phyloP scores from a whole-genome alignment of 2,329 filamentous ascomycete species.

The Talaromyces atroroseus region DNA sequence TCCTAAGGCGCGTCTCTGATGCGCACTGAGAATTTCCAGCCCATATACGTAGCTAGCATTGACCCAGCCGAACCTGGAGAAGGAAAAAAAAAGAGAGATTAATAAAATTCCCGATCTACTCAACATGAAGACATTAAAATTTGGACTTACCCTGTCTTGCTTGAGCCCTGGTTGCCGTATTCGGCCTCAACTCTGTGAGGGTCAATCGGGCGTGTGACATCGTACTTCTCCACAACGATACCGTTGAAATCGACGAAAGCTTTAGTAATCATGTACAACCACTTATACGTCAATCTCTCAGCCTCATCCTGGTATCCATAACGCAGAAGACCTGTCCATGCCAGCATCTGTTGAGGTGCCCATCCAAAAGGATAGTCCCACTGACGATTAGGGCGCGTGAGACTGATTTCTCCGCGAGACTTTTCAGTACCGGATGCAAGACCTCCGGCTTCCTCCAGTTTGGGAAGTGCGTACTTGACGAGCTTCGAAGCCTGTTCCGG shows the following conservation, averaged over 20 bases:
- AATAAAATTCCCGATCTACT: constrained; percentile 67
- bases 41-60: constrained; percentile 97
- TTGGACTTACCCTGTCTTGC: constrained; percentile 40
- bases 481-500: constrained; percentile 81
- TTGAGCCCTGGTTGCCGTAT: constrained; percentile 84
- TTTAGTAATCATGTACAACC: constrained; percentile 97
- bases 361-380: constrained; percentile 99
- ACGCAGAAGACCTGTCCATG: constrained; percentile 85
- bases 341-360: constrained; percentile 97
- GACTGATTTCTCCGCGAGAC: constrained; percentile 71
- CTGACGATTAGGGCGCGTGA: constrained; percentile 86
- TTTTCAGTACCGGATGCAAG: constrained; percentile 84
- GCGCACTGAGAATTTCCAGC: constrained; percentile 77
- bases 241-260: constrained; percentile 98
- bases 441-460: constrained; percentile 82
- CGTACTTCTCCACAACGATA: constrained; percentile 97
- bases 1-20: constrained; percentile 83
- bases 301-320: constrained; percentile 91
- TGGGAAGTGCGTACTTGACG: constrained; percentile 74
- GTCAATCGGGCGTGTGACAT: constrained; percentile 83
- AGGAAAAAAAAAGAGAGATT: constrained; percentile 1
- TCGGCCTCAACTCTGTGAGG: constrained; percentile 93
- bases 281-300: constrained; percentile 86
- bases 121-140: constrained; percentile 92
- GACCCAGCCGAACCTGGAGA: constrained; percentile 99